Evolutionary conservation across 1,284 basidiomycete species (phyloP).

Genomic region (Ceratobasidium sp.): DNA sequence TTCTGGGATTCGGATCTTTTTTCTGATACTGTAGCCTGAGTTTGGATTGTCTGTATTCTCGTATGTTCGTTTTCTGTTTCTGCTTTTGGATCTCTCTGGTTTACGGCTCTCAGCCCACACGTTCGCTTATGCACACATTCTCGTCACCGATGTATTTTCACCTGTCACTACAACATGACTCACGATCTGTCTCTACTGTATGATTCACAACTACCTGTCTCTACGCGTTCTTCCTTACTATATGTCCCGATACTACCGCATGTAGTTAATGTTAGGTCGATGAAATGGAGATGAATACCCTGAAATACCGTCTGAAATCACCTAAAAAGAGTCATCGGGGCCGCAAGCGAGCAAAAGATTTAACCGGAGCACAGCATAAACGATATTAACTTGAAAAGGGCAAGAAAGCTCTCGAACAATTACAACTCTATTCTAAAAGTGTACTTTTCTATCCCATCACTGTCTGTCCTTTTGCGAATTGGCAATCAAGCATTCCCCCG

Average conservation of each 20-base stretch:
- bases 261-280: background rate
- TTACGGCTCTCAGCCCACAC: background rate
- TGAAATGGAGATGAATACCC: background rate
- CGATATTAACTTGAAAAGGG: background rate
- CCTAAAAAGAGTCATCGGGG: too few species aligned
- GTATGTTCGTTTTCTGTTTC: background rate
- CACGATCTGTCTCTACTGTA: background rate
- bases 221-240: too few species aligned
- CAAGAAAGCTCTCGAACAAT: background rate
- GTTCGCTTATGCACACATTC: background rate
- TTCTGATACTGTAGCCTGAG: background rate
- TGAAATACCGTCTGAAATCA: too few species aligned
- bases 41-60: background rate
- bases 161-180: background rate
- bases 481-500: background rate
- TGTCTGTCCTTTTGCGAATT: too few species aligned
- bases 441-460: background rate
- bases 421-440: background rate
- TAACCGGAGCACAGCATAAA: background rate
- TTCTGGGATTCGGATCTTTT: background rate
- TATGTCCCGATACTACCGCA: background rate
- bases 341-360: too few species aligned
- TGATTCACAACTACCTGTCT: too few species aligned
- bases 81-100: background rate
- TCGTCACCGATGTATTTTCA: background rate